Base-by-base conservation (phyloP, 2,329 filamentous ascomycete species). In the Meredithiella fracta region DNA sequence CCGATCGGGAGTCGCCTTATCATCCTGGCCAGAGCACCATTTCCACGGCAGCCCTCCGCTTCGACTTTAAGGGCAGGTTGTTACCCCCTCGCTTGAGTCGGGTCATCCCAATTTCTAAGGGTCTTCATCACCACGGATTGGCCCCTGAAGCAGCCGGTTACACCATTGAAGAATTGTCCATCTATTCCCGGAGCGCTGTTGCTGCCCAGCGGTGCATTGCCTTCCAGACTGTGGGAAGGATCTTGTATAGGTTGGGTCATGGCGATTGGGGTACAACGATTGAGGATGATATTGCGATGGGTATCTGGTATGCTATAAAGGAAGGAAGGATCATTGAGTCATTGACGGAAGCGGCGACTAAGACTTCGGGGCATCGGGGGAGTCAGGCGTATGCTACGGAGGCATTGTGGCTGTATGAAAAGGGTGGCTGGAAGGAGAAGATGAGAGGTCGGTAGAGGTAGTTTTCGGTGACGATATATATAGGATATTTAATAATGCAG, bases 81-180 rank as follows among this genome's bases (percentile, higher is more conserved):
- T 75, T 98, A 11, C 80, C 91, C 0, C 92, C 92, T 0, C 76
- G 80, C 51, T 77, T 80, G 34, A 82, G 88, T 25, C 76, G 89
- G 56, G 73, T 78, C 1, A 81, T 97, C 25, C 86, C 91, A 3
- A 79, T 80, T 1, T 82, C 80, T 11, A 79, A 83, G 59, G 92
- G 92, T 0, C 75, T 98, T 14, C 92, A 98, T 67, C 91, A 98
- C 67, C 92, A 98, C 67, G 89, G 85, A 60, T 81, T 90, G 58
- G 90, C 91, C 1, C 92, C 92, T 15, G 88, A 94, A 67, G 87
- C 90, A 1, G 92, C 92, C 0, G 92, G 92, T 0, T 98, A 98
- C 68, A 97, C 92, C 0, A 78, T 98, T 29, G 80, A 82, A 0
- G 92, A 98, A 68, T 74, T 98, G 1, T 83, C 88, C 1, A 79